Conservation (phyloP, 1,284 basidiomycete genomes). For the Leccinum huronense region DNA sequence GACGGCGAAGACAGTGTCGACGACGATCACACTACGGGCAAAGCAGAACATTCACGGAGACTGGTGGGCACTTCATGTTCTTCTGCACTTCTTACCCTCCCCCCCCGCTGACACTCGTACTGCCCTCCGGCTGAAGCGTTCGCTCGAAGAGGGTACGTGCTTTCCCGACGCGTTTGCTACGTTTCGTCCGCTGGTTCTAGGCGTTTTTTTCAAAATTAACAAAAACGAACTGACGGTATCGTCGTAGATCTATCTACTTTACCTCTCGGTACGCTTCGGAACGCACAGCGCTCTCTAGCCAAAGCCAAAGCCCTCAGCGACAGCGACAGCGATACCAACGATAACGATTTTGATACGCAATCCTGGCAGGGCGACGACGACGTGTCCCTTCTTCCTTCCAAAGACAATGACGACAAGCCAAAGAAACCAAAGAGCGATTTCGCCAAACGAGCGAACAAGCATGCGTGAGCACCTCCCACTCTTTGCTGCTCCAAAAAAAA, state of each 20-base stretch:
- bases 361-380: constrained; percentile 27
- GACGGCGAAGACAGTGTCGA: constrained; percentile 15
- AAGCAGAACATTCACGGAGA: constrained; percentile 30
- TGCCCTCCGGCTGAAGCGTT: constrained; percentile 16
- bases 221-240: constrained; percentile 8
- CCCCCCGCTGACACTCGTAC: constrained; percentile 22
- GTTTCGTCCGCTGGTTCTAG: constrained; percentile 4
- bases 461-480: constrained; percentile 67
- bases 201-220: too few relatives aligned
- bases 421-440: constrained; percentile 44
- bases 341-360: constrained; percentile 26
- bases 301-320: constrained; percentile 39
- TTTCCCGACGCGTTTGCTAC: not conserved
- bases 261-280: constrained; percentile 65
- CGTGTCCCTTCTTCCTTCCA: constrained; percentile 18
- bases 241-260: constrained; percentile 53
- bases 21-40: constrained; percentile 15
- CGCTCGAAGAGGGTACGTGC: constrained; percentile 28
- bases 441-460: constrained; percentile 74
- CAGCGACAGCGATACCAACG: constrained; percentile 19
- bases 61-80: constrained; percentile 24
- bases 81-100: constrained; percentile 28
- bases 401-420: constrained; percentile 32
- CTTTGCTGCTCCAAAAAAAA: not conserved
- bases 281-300: constrained; percentile 58